Evolutionary conservation across 257 asterid species (phyloP).

Genomic region (Fraxinus excelsior): DNA sequence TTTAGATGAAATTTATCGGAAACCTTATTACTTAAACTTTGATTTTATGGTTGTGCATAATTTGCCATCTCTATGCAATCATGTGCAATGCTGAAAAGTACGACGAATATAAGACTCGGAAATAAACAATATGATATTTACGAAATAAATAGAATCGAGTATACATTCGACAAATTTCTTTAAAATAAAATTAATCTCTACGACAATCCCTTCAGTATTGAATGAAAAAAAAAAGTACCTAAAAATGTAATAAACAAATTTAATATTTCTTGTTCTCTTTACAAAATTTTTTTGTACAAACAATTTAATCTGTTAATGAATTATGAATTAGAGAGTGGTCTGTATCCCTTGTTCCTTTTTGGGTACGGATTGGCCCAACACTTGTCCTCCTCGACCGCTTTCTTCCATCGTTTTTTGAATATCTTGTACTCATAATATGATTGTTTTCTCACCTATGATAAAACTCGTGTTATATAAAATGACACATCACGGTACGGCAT

Average conservation of each 20-base stretch:
- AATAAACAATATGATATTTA: too few species aligned
- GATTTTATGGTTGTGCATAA: too few species aligned
- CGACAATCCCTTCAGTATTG: too few species aligned
- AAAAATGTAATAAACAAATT: background rate
- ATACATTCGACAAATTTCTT: too few species aligned
- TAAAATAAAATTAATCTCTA: too few species aligned
- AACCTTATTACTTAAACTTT: too few species aligned
- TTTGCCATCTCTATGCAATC: too few species aligned
- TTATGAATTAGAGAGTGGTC: background rate
- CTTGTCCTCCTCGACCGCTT: constrained; percentile 49
- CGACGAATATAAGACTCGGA: too few species aligned
- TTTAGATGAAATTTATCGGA: too few species aligned
- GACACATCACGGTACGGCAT: background rate
- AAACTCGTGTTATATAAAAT: background rate
- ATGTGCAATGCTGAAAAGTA: too few species aligned
- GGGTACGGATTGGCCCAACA: constrained; percentile 70
- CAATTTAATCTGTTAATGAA: background rate
- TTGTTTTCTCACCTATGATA: constrained; percentile 67
- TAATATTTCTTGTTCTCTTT: background rate
- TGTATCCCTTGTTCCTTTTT: background rate
- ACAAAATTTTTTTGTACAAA: background rate
- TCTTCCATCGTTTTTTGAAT: constrained; percentile 68
- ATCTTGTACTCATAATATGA: constrained; percentile 69
- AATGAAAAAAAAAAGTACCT: too few species aligned
- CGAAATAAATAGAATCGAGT: too few species aligned